A percentile compares a stretch with the other conserved stretches of the same genome.
Evolutionary conservation across 805 yeast species (phyloP).

Genomic region (Kregervanrija fluxuum): DNA sequence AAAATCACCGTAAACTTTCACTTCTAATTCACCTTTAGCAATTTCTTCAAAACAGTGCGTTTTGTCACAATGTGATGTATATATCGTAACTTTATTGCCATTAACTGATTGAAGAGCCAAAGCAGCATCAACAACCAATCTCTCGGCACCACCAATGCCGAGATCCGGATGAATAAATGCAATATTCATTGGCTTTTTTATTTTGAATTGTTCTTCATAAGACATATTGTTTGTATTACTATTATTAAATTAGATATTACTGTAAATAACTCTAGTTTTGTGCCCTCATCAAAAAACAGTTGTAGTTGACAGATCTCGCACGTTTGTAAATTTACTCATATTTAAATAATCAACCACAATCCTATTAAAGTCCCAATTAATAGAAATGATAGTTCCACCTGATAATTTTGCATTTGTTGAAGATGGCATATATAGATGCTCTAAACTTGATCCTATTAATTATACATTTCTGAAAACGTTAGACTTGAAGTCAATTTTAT

Average conservation of each 20-base stretch:
- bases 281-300: too few species aligned
- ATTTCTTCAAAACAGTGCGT: conserved; percentile 91
- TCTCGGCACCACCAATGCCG: conserved; percentile 97
- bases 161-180: conserved; percentile 94
- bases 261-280: too few species aligned
- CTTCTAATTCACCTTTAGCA: conserved; percentile 46
- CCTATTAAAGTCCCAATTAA: too few species aligned
- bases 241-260: too few species aligned
- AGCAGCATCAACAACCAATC: conserved; percentile 95
- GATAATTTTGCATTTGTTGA: conserved; percentile 90
- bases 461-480: conserved; percentile 74
- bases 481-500: conserved; percentile 56
- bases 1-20: conserved; percentile 74
- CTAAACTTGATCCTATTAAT: conserved; percentile 68
- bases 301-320: too few species aligned
- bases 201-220: neutral
- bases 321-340: too few species aligned
- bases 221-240: too few species aligned
- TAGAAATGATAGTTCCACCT: conserved; percentile 78
- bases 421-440: conserved; percentile 76
- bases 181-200: conserved; percentile 36
- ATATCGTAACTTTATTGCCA: conserved; percentile 45
- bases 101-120: conserved; percentile 67
- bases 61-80: conserved; percentile 86
- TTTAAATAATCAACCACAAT: too few species aligned